A percentile compares a stretch with the other conserved stretches of the same genome.
These are phyloP conservation scores for Trypanosoma lewisi DNA, from an alignment of 208 protist genomes.

Conservation along the genomic window DNA sequence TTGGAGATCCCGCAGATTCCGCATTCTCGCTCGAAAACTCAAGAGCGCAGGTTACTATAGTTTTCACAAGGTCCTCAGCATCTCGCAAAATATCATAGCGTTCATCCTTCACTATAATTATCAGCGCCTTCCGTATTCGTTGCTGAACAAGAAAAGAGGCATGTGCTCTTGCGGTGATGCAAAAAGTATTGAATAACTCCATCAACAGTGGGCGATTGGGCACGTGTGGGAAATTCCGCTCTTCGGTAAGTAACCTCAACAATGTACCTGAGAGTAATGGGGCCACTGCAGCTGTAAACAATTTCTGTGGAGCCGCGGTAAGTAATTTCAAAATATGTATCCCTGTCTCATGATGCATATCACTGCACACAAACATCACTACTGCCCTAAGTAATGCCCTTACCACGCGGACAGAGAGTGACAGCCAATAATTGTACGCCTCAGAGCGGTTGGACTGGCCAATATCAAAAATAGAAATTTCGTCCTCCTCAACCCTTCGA, in stretches of 20 bases:
- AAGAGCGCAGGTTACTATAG: slow-evolving; percentile 18
- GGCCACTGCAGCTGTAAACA: slow-evolving; percentile 17
- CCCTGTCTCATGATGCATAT: neutral
- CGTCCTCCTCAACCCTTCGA: no score
- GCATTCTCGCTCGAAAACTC: neutral
- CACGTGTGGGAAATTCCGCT: neutral
- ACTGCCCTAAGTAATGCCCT: slow-evolving; percentile 10
- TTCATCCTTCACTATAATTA: slow-evolving; percentile 7
- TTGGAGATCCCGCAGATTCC: neutral
- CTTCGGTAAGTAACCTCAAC: slow-evolving; percentile 6
- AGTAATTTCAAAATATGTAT: slow-evolving; percentile 8
- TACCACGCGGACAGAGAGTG: slow-evolving; percentile 12
- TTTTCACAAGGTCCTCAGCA: slow-evolving; percentile 20
- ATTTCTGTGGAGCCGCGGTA: slow-evolving; percentile 2
- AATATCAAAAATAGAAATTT: neutral
- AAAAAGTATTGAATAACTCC: slow-evolving; percentile 6
- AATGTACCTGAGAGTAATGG: slow-evolving; percentile 20
- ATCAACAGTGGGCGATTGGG: neutral
- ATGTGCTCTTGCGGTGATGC: slow-evolving; percentile 1
- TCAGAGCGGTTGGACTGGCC: neutral
- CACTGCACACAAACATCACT: slow-evolving; percentile 10
- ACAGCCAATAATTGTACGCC: slow-evolving; percentile 10
- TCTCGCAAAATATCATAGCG: slow-evolving; percentile 13
- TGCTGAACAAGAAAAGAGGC: slow-evolving; percentile 4
- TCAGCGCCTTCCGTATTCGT: neutral